Percentiles rank a stretch among this genome's conserved stretches.
phyloP scores from a whole-genome alignment of 208 protist species.

The Porcisia deanei region DNA sequence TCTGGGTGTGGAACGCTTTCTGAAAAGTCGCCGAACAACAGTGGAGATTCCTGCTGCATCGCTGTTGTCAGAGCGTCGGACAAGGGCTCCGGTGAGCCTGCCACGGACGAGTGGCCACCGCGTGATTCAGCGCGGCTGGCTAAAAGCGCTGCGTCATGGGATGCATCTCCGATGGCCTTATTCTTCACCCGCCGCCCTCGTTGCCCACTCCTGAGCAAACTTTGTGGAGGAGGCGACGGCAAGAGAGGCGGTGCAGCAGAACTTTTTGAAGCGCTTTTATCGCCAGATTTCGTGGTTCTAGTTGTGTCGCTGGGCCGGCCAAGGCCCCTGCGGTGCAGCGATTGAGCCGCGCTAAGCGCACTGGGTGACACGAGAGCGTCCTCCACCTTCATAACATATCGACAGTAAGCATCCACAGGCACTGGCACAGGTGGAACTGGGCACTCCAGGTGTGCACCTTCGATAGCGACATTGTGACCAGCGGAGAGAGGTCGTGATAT shows the following conservation, averaged over 20 bases:
- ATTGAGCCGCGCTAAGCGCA: neutral
- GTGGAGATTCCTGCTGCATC: conserved; percentile 12
- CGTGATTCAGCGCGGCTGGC: neutral
- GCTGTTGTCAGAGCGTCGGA: conserved; percentile 28
- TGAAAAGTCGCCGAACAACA: neutral
- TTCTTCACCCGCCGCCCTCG: neutral
- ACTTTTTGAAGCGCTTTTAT: neutral
- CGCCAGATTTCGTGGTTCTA: neutral
- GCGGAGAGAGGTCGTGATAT: conserved; percentile 18
- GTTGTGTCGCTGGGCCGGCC: neutral
- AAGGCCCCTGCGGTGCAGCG: neutral
- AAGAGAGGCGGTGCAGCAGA: neutral
- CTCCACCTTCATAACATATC: conserved; percentile 51
- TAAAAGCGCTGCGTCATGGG: neutral
- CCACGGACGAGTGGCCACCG: neutral
- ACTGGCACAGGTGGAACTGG: conserved; percentile 32
- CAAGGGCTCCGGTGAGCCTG: neutral
- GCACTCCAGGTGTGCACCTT: conserved; percentile 1
- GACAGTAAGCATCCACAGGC: conserved; percentile 63
- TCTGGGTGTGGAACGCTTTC: neutral
- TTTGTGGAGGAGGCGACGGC: conserved; percentile 2
- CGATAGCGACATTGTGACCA: neutral
- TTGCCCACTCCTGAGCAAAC: neutral
- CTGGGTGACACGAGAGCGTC: conserved; percentile 4
- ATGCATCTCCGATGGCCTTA: neutral